phyloP scores from a whole-genome alignment of 352 stramenopile genomes.

The Phytophthora syringae region DNA sequence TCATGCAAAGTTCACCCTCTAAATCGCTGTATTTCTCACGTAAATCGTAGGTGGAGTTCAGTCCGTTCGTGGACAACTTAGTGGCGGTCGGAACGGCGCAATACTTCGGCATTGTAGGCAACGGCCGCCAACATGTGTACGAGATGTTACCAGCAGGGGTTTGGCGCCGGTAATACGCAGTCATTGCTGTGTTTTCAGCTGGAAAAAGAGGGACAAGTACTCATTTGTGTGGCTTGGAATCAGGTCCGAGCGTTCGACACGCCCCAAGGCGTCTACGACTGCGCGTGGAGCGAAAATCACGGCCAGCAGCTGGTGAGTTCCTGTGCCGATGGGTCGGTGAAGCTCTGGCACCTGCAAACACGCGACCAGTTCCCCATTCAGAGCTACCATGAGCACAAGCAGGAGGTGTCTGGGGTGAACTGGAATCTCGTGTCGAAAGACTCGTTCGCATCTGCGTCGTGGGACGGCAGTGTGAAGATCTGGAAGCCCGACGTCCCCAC shows the following conservation, averaged over 20 bases:
- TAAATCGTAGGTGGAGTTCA: constrained; percentile 88
- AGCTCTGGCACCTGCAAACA: constrained; percentile 92
- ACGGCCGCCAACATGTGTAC: constrained; percentile 87
- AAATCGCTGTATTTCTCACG: background rate
- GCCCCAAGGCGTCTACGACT: constrained; percentile 90
- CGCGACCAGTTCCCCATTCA: constrained; percentile 89
- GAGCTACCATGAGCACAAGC: constrained; percentile 87
- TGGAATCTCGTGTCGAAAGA: constrained; percentile 92
- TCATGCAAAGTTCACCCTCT: background rate
- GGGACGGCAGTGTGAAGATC: constrained; percentile 89
- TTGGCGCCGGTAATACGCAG: constrained; percentile 54
- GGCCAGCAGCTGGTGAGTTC: constrained; percentile 87
- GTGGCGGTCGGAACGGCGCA: constrained; percentile 89
- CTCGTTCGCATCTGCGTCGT: constrained; percentile 87
- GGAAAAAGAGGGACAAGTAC: background rate
- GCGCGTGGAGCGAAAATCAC: constrained; percentile 90
- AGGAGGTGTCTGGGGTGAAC: constrained; percentile 89
- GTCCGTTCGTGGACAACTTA: constrained; percentile 88
- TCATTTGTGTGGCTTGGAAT: background rate
- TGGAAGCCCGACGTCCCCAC: constrained; percentile 79
- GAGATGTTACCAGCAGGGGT: constrained; percentile 74
- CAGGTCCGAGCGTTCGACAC: constrained; percentile 91
- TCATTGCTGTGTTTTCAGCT: background rate
- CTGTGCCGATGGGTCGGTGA: constrained; percentile 87
- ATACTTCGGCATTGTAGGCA: constrained; percentile 94